Conservation (phyloP, 352 stramenopile genomes). For the Phytopythium sindhum region DNA sequence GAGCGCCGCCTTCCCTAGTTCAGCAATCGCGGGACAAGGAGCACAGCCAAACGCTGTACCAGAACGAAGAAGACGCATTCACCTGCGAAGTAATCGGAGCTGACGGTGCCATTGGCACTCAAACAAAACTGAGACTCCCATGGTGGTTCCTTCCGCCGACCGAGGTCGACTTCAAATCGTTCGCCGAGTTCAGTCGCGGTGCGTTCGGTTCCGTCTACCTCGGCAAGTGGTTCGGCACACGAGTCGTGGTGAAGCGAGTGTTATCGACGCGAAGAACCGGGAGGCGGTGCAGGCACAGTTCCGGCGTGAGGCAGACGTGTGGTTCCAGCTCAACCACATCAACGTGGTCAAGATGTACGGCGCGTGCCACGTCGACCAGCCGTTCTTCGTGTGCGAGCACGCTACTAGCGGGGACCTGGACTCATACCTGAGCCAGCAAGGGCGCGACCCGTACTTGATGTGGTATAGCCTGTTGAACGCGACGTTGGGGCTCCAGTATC, state of each 20-base stretch:
- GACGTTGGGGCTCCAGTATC: conserved; percentile 33
- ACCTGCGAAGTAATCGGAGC: too few relatives aligned
- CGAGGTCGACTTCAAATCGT: conserved; percentile 24
- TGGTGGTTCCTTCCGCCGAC: conserved; percentile 29
- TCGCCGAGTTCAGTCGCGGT: conserved; percentile 15
- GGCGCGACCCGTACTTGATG: neutral
- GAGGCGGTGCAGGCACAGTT: conserved; percentile 1
- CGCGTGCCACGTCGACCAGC: conserved; percentile 12
- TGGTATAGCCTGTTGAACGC: conserved; percentile 9
- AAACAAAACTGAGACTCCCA: neutral
- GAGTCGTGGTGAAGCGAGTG: conserved; percentile 9
- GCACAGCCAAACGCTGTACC: too few relatives aligned
- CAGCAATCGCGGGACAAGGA: too few relatives aligned
- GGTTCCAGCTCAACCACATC: conserved; percentile 14
- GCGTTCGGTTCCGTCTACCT: conserved; percentile 25
- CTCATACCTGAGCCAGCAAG: neutral
- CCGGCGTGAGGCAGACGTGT: conserved; percentile 14
- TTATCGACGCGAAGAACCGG: neutral
- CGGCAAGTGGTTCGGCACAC: conserved; percentile 19
- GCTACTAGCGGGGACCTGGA: neutral
- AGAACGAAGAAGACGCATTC: too few relatives aligned
- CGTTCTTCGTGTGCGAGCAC: conserved; percentile 15
- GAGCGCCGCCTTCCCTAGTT: too few relatives aligned
- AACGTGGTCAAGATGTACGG: conserved; percentile 23
- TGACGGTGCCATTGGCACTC: too few relatives aligned